phyloP scores from a whole-genome alignment of 257 asterid species.

The Primulina tabacum region DNA sequence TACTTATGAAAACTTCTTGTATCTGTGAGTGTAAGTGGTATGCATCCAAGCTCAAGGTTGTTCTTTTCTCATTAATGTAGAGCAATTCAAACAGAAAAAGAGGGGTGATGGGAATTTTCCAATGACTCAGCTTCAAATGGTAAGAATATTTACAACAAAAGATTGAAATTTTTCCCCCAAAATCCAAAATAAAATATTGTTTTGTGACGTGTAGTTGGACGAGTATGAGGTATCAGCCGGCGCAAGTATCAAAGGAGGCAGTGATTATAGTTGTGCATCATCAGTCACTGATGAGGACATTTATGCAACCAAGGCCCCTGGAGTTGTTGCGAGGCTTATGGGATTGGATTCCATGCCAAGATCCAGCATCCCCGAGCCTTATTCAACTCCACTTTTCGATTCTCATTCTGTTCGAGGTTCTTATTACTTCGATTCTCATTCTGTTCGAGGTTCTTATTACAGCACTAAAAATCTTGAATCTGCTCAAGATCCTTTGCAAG shows the following conservation, averaged over 20 bases:
- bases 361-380: conserved; percentile 44
- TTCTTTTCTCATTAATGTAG: conserved; percentile 38
- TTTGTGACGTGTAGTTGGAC: conserved; percentile 40
- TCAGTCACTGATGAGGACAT: conserved; percentile 75
- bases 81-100: conserved; percentile 84
- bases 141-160: conserved; percentile 24
- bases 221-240: conserved; percentile 53
- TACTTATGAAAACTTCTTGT: neutral
- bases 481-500: conserved; percentile 31
- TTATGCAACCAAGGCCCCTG: conserved; percentile 53
- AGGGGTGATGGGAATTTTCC: conserved; percentile 68
- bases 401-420: conserved; percentile 50
- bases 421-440: conserved; percentile 44
- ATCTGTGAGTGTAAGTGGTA: neutral
- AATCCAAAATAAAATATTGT: neutral
- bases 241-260: conserved; percentile 59
- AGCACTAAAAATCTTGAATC: conserved; percentile 31
- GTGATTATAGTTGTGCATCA: conserved; percentile 77
- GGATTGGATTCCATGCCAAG: conserved; percentile 86
- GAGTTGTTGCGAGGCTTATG: conserved; percentile 93
- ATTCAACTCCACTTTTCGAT: conserved; percentile 53
- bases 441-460: conserved; percentile 44
- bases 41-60: neutral
- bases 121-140: conserved; percentile 56
- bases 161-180: neutral